Evolutionary conservation across 2,329 filamentous ascomycete species (phyloP).

Genomic region (Pyrenophora graminea): DNA sequence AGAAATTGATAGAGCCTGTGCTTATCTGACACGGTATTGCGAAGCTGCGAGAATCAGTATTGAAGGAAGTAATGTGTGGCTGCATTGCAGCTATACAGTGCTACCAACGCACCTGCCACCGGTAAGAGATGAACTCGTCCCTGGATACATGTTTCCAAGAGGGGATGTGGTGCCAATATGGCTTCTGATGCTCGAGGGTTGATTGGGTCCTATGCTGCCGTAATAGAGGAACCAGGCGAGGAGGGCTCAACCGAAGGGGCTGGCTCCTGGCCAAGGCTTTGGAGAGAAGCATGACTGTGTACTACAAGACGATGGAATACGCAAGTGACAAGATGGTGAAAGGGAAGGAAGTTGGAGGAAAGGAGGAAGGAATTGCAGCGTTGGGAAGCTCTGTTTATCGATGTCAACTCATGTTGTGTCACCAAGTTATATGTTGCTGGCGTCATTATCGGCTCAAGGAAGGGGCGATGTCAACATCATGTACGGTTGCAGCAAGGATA

Average conservation of each 20-base stretch:
- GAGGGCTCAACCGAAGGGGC: not conserved
- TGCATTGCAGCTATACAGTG: not conserved
- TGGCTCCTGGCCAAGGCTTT: conserved; percentile 1
- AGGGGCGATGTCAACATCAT: not conserved
- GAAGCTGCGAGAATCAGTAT: conserved; percentile 42
- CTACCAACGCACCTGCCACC: conserved; percentile 57
- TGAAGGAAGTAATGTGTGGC: not conserved
- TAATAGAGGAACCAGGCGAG: not conserved
- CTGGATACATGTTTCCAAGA: conserved; percentile 55
- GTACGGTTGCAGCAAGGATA: conserved; percentile 2
- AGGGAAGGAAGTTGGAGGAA: not conserved
- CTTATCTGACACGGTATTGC: conserved; percentile 57
- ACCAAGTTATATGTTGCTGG: not conserved
- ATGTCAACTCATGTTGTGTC: not conserved
- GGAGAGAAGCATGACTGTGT: conserved; percentile 7
- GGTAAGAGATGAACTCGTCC: conserved; percentile 58
- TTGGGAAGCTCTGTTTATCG: not conserved
- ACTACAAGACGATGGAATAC: too few species aligned
- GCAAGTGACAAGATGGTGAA: not conserved
- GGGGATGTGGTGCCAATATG: conserved; percentile 58
- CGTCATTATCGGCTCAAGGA: not conserved
- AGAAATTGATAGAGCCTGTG: conserved; percentile 57
- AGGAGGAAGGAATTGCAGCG: not conserved
- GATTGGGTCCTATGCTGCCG: conserved; percentile 16
- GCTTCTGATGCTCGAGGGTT: conserved; percentile 15